A percentile compares a stretch with the other conserved stretches of the same genome.
phyloP scores from a whole-genome alignment of 805 yeast genomes.

The Candida coleopterorum region DNA sequence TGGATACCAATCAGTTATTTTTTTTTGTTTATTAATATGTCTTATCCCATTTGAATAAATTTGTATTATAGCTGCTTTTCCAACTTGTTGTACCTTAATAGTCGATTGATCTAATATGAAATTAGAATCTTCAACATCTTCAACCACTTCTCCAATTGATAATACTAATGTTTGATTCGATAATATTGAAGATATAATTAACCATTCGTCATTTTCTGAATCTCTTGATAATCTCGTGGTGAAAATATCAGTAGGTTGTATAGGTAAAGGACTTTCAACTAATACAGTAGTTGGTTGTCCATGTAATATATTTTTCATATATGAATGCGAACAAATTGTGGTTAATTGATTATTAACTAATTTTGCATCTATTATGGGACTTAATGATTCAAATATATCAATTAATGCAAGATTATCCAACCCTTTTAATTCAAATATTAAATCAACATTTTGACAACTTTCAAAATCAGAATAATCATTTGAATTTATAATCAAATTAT shows the following conservation, averaged over 20 bases:
- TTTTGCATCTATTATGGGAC: slow-evolving; percentile 43
- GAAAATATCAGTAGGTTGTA: slow-evolving; percentile 55
- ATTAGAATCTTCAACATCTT: slow-evolving; percentile 66
- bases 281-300: slow-evolving; percentile 60
- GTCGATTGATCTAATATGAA: slow-evolving; percentile 57
- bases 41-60: slow-evolving; percentile 67
- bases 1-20: slow-evolving; percentile 70
- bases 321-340: slow-evolving; percentile 37
- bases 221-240: slow-evolving; percentile 46
- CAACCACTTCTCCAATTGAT: slow-evolving; percentile 74
- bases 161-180: slow-evolving; percentile 66
- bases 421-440: slow-evolving; percentile 17
- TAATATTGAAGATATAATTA: slow-evolving; percentile 55
- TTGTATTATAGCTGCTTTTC: slow-evolving; percentile 60
- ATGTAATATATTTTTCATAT: slow-evolving; percentile 45
- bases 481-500: slow-evolving; percentile 11
- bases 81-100: slow-evolving; percentile 64
- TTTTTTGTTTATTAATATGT: slow-evolving; percentile 36
- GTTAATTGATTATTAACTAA: slow-evolving; percentile 13
- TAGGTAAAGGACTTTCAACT: slow-evolving; percentile 74
- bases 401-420: slow-evolving; percentile 58
- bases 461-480: slow-evolving; percentile 7
- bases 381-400: slow-evolving; percentile 43
- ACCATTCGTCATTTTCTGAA: slow-evolving; percentile 54
- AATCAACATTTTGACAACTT: not conserved